A percentile compares a stretch with the other conserved stretches of the same genome.
phyloP scores from a whole-genome alignment of 2,329 filamentous ascomycete genomes.

The Fusarium continuum region DNA sequence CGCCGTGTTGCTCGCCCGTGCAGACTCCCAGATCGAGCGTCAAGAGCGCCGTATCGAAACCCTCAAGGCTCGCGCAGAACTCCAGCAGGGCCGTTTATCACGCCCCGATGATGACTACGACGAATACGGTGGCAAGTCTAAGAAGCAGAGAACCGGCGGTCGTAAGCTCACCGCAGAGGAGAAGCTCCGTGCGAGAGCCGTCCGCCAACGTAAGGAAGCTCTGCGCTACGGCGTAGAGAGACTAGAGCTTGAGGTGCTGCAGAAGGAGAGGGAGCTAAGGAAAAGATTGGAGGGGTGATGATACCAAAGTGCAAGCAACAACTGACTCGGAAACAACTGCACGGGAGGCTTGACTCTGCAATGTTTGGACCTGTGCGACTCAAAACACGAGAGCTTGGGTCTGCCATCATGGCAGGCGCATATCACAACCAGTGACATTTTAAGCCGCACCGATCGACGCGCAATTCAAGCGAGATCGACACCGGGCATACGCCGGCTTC shows the following conservation, averaged over 20 bases:
- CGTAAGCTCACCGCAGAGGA: conserved; percentile 62
- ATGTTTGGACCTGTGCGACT: not conserved
- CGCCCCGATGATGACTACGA: conserved; percentile 39
- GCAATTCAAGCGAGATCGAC: conserved; percentile 29
- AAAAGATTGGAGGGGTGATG: conserved; percentile 56
- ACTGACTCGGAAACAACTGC: not conserved
- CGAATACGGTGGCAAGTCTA: conserved; percentile 26
- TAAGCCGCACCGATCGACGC: conserved; percentile 20
- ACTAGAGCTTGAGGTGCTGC: conserved; percentile 84
- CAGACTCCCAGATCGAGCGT: conserved; percentile 84
- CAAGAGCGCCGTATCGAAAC: conserved; percentile 84
- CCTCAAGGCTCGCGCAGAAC: conserved; percentile 81
- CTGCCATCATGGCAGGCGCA: not conserved
- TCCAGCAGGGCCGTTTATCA: conserved; percentile 76
- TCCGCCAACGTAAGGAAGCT: conserved; percentile 84
- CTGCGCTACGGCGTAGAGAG: conserved; percentile 87
- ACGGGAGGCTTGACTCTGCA: not conserved
- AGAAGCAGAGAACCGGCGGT: conserved; percentile 37
- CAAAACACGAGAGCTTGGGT: not conserved
- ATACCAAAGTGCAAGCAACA: not conserved
- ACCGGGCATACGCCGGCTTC: conserved; percentile 12
- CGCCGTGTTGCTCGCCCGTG: conserved; percentile 78
- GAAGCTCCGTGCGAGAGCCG: conserved; percentile 63
- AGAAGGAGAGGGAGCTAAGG: conserved; percentile 70
- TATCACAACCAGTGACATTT: not conserved